Base-by-base conservation (phyloP, 2,329 filamentous ascomycete species). In the Aphanocladium album region DNA sequence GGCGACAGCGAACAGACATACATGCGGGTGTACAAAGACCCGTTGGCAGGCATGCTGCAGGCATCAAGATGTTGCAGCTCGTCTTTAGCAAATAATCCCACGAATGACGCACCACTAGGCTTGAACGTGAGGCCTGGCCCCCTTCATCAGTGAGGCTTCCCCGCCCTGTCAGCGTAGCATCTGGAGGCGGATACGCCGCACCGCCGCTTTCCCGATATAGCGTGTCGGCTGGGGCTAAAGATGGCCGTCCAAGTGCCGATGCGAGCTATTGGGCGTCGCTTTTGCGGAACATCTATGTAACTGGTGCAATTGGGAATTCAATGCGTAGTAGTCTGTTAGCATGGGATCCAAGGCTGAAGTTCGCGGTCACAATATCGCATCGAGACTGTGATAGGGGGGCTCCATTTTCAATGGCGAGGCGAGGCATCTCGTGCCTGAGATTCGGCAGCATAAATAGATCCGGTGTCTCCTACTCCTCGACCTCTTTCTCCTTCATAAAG, bases 141-240 rank as follows among this genome's bases (percentile, higher is more conserved):
- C 21, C 46, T 43, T n/a, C n/a, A n/a, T n/a, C 50, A 19, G 52
- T 52, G 50, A 60, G 11, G 30, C 9, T 27, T 43, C 25, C 54
- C 39, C 39, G 37, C 53, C 59, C 27, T 57, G 59, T 61, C 59
- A 61, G 59, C 59, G 59, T 57, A 51, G 53, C 53, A 61, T 61
- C 53, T 23, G 39, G 33, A 21, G 19, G 45, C 35, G 45, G 25
- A 19, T n/a, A 6, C 17, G 5, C 33, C 35, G 39, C 21, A 37
- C 23, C 51, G 39, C 14, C 39, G n/a, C 39, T 41, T 30, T 30
- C 58, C 52, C 45, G 45, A 27, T 53, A 45, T 47, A 45, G 49
- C n/a, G 49, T 16, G 12, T 8, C 2, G 9, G 12, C 12, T 11
- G 35, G 23, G n/a, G 25, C 37, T 12, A 41, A 47, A 16, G 23